Percentiles rank a stretch among this genome's conserved stretches.
These are phyloP conservation scores for Letharia columbiana DNA, from an alignment of 495 filamentous ascomycete genomes.

Conservation along the genomic window DNA sequence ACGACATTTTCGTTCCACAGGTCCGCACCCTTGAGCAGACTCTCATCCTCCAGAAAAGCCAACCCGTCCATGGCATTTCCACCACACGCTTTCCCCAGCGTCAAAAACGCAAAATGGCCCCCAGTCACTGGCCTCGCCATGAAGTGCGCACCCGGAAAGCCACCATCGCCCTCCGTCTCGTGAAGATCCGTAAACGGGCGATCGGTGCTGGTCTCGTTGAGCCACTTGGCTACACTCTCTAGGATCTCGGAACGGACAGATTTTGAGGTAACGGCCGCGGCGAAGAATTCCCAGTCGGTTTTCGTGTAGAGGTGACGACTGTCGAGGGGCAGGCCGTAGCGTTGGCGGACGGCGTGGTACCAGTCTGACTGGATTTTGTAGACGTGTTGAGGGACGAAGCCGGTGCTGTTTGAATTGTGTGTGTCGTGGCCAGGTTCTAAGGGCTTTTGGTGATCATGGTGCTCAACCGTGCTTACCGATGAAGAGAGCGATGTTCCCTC, in stretches of 20 bases:
- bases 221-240: constrained; percentile 69
- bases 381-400: constrained; percentile 61
- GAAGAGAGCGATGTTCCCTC: constrained; percentile 31
- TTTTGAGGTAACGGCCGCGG: constrained; percentile 64
- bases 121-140: constrained; percentile 79
- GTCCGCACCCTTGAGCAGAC: neutral
- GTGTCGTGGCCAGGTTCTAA: constrained; percentile 25
- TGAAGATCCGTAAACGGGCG: constrained; percentile 78
- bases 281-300: constrained; percentile 89
- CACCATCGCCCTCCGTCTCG: constrained; percentile 62
- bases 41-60: constrained; percentile 48
- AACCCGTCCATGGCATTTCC: constrained; percentile 59
- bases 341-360: constrained; percentile 76
- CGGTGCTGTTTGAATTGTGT: constrained; percentile 21
- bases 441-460: constrained; percentile 37
- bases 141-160: constrained; percentile 62
- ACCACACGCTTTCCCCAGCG: constrained; percentile 65
- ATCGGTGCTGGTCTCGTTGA: constrained; percentile 76
- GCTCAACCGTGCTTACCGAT: neutral
- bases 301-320: constrained; percentile 85
- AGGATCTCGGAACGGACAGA: constrained; percentile 63
- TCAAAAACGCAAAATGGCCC: constrained; percentile 79
- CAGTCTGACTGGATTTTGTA: constrained; percentile 78
- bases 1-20: neutral
- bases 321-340: constrained; percentile 79